phyloP scores from a whole-genome alignment of 1,284 basidiomycete species.

The Termitomyces sp. region DNA sequence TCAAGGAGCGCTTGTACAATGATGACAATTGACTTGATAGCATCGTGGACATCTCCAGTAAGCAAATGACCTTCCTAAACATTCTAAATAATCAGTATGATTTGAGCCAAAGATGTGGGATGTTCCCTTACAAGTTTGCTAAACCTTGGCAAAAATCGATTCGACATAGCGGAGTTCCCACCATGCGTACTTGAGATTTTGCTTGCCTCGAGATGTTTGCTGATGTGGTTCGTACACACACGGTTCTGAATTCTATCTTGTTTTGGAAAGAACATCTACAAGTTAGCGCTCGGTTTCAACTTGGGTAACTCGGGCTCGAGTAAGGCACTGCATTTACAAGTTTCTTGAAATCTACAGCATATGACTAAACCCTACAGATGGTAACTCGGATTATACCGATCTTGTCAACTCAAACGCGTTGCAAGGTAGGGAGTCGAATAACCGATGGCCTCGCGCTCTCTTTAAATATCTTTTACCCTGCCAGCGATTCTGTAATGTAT shows the following conservation, averaged over 20 bases:
- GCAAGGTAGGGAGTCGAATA: background rate
- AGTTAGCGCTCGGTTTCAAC: constrained; percentile 1
- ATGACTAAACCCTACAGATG: too few relatives aligned
- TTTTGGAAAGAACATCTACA: constrained; percentile 9
- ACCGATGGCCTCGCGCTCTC: background rate
- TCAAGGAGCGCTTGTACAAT: background rate
- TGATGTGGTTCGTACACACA: background rate
- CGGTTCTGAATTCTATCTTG: background rate
- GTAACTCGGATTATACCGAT: background rate
- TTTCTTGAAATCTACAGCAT: background rate
- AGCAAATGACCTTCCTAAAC: background rate
- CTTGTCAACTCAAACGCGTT: background rate
- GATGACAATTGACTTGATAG: constrained; percentile 3
- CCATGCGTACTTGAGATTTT: too few relatives aligned
- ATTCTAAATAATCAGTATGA: background rate
- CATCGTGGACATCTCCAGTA: constrained; percentile 10
- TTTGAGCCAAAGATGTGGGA: background rate
- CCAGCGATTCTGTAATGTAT: background rate
- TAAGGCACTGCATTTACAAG: background rate
- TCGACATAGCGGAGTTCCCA: constrained; percentile 12
- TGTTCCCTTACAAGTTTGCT: background rate
- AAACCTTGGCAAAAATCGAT: background rate
- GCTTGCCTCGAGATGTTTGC: constrained; percentile 12
- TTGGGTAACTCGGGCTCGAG: background rate
- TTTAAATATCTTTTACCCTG: background rate